Base-by-base conservation (phyloP, 225 moss, liverwort and hornwort species). In the Neckera pumila region DNA sequence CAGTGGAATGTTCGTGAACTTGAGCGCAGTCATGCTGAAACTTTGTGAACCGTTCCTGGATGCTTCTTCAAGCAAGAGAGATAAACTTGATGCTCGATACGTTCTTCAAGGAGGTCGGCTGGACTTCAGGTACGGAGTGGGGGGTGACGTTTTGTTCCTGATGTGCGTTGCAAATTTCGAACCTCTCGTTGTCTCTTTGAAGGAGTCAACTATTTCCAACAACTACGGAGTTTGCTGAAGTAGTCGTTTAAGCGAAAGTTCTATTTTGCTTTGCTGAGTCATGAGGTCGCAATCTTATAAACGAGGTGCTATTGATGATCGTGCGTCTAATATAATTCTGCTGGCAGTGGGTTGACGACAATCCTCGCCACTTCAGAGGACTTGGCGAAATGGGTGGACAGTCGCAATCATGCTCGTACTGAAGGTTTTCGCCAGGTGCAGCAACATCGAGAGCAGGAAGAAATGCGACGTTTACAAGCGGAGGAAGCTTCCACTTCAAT, bases 281-380 rank as follows among this genome's bases (percentile, higher is more conserved):
- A 12, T 61, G 66, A 91, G 62, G 60, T 61, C 49, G 38, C 69
- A 79, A 66, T 61, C 51, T 87, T 77, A 30, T 91, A 58, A 85
- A 66, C 61, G 59, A 80, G 66, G 84, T 80, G 40, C 20, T 75
- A 81, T 84, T 62, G 76, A 54, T 87, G 31, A 67, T 83, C 49
- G 66, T 80, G 72, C 59, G 33, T 86, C 79, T 89, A 79, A 89
- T 69, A 40, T 31, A 30, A 82, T 79, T 72, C 17, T 85, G 36
- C 79, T 88, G 89, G 86, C 94, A 99, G 98, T 88, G 91, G 94
- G 78, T 94, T 99, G 93, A 99, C 98, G 88, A 94, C 98, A 62
- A 92, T 99, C 81, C 95, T 96, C 83, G 98, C 98, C 81, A 97
- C 96, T 85, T 96, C 98, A n/a, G 98, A 99, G 88, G 98, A 99